A percentile compares a stretch with the other conserved stretches of the same genome.
These are phyloP conservation scores for Penicillium canescens DNA, from an alignment of 495 filamentous ascomycete species.

Conservation along the genomic window DNA sequence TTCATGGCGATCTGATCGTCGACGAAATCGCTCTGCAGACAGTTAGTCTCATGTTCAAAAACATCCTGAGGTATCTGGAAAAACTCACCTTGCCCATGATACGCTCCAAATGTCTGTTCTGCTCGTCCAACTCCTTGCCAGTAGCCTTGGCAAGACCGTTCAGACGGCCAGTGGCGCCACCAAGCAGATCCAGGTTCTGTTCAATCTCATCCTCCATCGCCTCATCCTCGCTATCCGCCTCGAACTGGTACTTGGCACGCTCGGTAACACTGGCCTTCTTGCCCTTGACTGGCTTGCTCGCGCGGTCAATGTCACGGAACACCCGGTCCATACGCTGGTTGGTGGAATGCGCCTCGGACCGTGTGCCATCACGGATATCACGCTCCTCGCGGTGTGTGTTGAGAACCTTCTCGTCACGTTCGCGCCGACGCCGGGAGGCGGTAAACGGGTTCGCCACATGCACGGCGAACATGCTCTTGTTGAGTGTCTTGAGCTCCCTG, in stretches of 20 bases:
- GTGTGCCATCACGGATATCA: conserved; percentile 64
- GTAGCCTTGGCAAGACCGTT: conserved; percentile 69
- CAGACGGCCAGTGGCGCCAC: conserved; percentile 60
- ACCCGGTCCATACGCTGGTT: conserved; percentile 61
- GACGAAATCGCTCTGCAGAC: conserved; percentile 60
- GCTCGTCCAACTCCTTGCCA: conserved; percentile 69
- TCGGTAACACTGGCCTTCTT: conserved; percentile 61
- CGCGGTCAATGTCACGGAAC: conserved; percentile 53
- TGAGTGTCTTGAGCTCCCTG: conserved; percentile 71
- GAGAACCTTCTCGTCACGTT: conserved; percentile 61
- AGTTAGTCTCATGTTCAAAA: conserved; percentile 26
- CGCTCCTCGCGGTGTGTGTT: conserved; percentile 66
- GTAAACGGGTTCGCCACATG: conserved; percentile 77
- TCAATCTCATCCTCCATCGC: conserved; percentile 75
- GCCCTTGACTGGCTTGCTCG: conserved; percentile 32
- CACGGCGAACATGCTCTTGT: conserved; percentile 81
- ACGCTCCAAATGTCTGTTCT: conserved; percentile 72
- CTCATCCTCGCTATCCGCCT: conserved; percentile 75
- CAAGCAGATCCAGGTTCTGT: conserved; percentile 59
- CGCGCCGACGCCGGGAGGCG: conserved; percentile 51
- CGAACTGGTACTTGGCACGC: conserved; percentile 75
- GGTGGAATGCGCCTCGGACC: conserved; percentile 60
- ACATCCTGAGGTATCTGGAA: neutral
- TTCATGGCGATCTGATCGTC: conserved; percentile 73
- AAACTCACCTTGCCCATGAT: conserved; percentile 67